phyloP scores from a whole-genome alignment of 2,329 filamentous ascomycete genomes.

The Zymoseptoria brevis region DNA sequence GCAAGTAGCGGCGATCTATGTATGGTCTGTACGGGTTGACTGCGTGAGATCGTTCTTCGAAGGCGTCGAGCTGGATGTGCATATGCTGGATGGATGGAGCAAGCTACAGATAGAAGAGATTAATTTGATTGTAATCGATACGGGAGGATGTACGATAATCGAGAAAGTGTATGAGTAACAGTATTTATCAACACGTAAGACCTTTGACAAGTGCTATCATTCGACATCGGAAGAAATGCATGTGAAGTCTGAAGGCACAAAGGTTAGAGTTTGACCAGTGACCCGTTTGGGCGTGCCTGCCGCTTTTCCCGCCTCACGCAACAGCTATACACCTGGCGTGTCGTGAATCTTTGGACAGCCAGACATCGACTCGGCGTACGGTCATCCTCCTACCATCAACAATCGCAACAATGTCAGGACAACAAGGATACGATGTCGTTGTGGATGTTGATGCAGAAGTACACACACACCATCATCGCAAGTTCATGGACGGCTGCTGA shows the following conservation, averaged over 20 bases:
- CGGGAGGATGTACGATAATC: not conserved
- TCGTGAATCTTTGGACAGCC: not conserved
- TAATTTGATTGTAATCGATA: not conserved
- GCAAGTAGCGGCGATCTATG: not conserved
- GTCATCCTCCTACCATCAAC: not conserved
- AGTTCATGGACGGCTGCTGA: constrained; percentile 12
- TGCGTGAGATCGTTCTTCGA: not conserved
- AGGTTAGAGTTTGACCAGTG: not conserved
- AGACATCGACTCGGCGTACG: not conserved
- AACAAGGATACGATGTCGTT: constrained; percentile 86
- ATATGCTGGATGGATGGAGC: not conserved
- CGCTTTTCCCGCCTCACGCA: not conserved
- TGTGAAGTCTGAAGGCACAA: not conserved
- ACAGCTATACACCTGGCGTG: not conserved
- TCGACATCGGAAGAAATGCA: not conserved
- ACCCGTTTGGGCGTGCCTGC: not conserved
- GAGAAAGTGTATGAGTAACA: not conserved
- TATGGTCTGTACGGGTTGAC: not conserved
- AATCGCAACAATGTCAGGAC: constrained; percentile 41
- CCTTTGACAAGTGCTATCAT: not conserved
- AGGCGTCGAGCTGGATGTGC: not conserved
- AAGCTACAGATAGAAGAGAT: not conserved
- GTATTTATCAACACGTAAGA: not conserved
- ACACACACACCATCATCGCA: constrained; percentile 19
- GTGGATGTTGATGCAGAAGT: constrained; percentile 97